Percentiles rank a stretch among this genome's conserved stretches.
These are phyloP conservation scores for Schizochytrium sp. DNA, from an alignment of 108 stramenopile species.

Conservation along the genomic window DNA sequence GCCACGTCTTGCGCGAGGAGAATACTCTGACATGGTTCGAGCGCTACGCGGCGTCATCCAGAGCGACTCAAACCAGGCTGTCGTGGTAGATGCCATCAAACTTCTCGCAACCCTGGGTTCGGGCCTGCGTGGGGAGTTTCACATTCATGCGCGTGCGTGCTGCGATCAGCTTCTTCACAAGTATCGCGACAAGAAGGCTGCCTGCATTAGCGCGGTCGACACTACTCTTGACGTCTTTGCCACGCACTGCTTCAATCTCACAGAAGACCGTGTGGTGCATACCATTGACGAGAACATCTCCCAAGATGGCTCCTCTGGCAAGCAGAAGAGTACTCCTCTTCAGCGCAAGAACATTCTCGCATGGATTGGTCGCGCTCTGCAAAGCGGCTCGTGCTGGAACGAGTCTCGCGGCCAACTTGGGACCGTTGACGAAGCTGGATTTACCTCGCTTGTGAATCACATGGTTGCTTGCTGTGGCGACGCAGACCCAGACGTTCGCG, in stretches of 20 bases:
- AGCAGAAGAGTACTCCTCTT: neutral
- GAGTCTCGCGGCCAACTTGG: neutral
- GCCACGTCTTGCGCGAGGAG: neutral
- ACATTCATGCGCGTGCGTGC: neutral
- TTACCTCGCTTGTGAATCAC: neutral
- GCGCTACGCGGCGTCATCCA: neutral
- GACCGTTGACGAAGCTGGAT: neutral
- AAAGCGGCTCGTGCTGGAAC: neutral
- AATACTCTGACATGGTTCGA: neutral
- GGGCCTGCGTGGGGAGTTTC: neutral
- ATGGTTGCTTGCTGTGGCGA: neutral
- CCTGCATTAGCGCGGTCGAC: neutral
- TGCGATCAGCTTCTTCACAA: neutral
- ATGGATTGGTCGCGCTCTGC: neutral
- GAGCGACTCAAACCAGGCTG: neutral
- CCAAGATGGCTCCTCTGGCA: neutral
- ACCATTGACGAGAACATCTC: constrained; percentile 4
- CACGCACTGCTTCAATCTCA: neutral
- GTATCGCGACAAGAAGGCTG: neutral
- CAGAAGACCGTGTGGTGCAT: neutral
- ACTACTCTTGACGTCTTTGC: neutral
- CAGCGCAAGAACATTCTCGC: neutral
- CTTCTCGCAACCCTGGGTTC: neutral
- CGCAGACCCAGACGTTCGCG: neutral
- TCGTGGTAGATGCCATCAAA: neutral